Evolutionary conservation across 192 early-diverging fungal species (phyloP).

Genomic region (Backusella circina): DNA sequence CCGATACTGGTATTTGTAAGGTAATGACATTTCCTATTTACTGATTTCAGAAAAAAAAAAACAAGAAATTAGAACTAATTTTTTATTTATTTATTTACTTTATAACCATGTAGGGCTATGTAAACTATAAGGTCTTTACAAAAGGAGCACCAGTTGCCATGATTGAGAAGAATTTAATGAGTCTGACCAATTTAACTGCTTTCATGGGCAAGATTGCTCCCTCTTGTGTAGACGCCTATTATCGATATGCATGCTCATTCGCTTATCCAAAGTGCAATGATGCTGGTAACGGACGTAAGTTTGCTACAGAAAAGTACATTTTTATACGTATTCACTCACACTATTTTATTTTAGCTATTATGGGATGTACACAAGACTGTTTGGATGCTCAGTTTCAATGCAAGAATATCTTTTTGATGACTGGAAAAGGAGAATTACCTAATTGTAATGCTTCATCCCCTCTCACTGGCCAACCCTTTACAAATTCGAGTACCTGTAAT

Average conservation of each 20-base stretch:
- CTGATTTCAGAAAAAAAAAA: background rate
- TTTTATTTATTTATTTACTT: background rate
- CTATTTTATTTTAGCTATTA: background rate
- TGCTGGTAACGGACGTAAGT: background rate
- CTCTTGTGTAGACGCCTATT: conserved; percentile 26
- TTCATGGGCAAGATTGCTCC: background rate
- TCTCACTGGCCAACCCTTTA: background rate
- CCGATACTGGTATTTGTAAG: conserved; percentile 6
- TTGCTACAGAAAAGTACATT: background rate
- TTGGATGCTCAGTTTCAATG: background rate
- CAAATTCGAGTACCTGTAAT: background rate
- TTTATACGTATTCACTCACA: background rate
- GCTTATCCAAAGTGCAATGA: conserved; percentile 28
- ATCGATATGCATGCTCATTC: conserved; percentile 31
- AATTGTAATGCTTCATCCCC: background rate
- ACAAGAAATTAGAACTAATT: background rate
- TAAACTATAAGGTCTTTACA: conserved; percentile 2
- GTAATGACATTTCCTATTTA: background rate
- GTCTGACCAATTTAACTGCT: background rate
- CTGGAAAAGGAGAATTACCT: background rate
- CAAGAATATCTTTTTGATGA: conserved; percentile 6
- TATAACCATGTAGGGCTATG: background rate
- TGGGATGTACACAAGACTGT: background rate
- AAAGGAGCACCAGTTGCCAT: conserved; percentile 8
- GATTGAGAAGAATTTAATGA: background rate